Conservation (phyloP, 108 stramenopile species). For the Fragilariopsis cylindrus region DNA sequence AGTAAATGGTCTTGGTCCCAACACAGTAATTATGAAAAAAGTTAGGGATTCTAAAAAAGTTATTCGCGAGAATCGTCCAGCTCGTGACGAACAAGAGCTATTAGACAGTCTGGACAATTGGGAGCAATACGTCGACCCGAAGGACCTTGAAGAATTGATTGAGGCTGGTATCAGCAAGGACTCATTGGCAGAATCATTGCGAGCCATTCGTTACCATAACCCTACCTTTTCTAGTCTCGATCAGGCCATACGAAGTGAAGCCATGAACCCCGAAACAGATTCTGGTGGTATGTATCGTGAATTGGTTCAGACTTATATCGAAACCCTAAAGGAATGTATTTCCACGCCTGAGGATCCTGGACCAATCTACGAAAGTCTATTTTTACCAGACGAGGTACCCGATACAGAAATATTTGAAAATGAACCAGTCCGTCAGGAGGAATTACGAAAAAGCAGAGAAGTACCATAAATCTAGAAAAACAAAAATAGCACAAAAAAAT, state of each 20-base stretch:
- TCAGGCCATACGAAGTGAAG: constrained; percentile 66
- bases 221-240: constrained; percentile 68
- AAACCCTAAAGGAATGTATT: constrained; percentile 44
- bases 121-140: constrained; percentile 78
- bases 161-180: constrained; percentile 59
- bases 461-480: constrained; percentile 17
- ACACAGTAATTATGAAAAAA: constrained; percentile 35
- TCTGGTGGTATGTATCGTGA: constrained; percentile 55
- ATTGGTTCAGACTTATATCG: constrained; percentile 42
- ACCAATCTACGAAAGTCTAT: constrained; percentile 63
- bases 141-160: constrained; percentile 64
- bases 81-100: constrained; percentile 63
- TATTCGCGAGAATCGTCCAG: constrained; percentile 45
- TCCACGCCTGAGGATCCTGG: constrained; percentile 62
- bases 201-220: constrained; percentile 70
- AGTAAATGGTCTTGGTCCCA: constrained; percentile 14
- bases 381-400: constrained; percentile 61
- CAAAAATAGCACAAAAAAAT: not conserved
- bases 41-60: constrained; percentile 21
- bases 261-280: constrained; percentile 49
- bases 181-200: constrained; percentile 63
- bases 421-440: constrained; percentile 53
- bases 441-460: constrained; percentile 24
- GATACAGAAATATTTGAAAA: constrained; percentile 67
- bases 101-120: constrained; percentile 73